Evolutionary conservation across 2,329 filamentous ascomycete species (phyloP).

Genomic region (Nemania sp.): DNA sequence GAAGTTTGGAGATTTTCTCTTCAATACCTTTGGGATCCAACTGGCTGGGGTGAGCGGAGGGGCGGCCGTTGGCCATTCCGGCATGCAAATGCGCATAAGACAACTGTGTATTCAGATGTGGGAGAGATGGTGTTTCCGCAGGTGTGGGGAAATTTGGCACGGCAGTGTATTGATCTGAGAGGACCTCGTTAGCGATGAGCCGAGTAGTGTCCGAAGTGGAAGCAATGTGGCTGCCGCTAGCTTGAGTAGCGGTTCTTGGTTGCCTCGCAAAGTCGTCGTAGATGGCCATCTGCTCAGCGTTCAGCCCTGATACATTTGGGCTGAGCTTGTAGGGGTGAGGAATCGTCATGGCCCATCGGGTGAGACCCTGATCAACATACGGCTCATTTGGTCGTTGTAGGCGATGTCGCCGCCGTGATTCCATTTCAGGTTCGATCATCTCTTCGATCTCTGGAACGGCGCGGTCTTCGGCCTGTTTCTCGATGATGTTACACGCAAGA

Average conservation of each 20-base stretch:
- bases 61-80: slow-evolving; percentile 55
- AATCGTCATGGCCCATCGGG: slow-evolving; percentile 90
- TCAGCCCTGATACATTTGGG: slow-evolving; percentile 70
- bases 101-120: slow-evolving; percentile 56
- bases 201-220: slow-evolving; percentile 64
- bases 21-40: slow-evolving; percentile 57
- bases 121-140: slow-evolving; percentile 61
- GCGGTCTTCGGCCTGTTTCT: slow-evolving; percentile 92
- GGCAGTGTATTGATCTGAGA: slow-evolving; percentile 63
- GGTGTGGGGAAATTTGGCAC: slow-evolving; percentile 63
- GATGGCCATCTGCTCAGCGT: slow-evolving; percentile 89
- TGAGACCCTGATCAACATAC: slow-evolving; percentile 80
- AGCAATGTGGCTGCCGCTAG: slow-evolving; percentile 58
- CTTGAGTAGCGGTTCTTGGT: slow-evolving; percentile 64
- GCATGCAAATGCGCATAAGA: slow-evolving; percentile 59
- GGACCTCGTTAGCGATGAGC: slow-evolving; percentile 64
- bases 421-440: slow-evolving; percentile 80
- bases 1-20: slow-evolving; percentile 60
- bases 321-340: slow-evolving; percentile 90
- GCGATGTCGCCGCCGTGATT: slow-evolving; percentile 75
- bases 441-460: slow-evolving; percentile 94
- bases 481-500: slow-evolving; percentile 87
- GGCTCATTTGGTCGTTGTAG: slow-evolving; percentile 77
- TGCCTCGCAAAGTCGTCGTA: slow-evolving; percentile 96
- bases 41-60: slow-evolving; percentile 45